Percentiles rank a stretch among this genome's conserved stretches.
phyloP scores from a whole-genome alignment of 2,329 filamentous ascomycete genomes.

The Penicillium sp. region DNA sequence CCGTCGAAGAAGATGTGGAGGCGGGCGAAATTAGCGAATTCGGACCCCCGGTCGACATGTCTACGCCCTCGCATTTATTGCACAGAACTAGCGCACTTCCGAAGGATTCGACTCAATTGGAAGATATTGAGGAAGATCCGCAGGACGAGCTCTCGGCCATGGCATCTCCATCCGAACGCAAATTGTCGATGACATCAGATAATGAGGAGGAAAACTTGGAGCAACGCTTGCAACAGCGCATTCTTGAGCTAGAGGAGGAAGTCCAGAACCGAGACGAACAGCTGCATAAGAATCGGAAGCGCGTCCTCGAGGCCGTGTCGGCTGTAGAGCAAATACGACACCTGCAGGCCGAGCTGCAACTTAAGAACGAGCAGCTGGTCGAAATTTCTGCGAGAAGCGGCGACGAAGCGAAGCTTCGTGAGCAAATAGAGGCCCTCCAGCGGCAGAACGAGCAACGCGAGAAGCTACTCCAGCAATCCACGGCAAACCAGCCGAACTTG shows the following conservation, averaged over 20 bases:
- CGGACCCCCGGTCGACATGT: constrained; percentile 46
- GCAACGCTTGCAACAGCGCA: constrained; percentile 32
- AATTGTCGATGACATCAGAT: constrained; percentile 20
- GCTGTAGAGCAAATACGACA: constrained; percentile 41
- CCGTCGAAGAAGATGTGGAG: constrained; percentile 33
- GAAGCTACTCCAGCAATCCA: constrained; percentile 26
- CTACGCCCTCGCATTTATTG: constrained; percentile 45
- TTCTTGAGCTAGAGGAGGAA: constrained; percentile 34
- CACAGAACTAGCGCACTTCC: constrained; percentile 28
- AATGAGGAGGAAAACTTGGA: constrained; percentile 19
- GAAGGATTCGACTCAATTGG: constrained; percentile 37
- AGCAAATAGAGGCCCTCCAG: constrained; percentile 32
- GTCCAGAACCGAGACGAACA: constrained; percentile 39
- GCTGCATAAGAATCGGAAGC: constrained; percentile 33
- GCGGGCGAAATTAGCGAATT: constrained; percentile 45
- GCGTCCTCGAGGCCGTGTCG: constrained; percentile 38
- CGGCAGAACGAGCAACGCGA: constrained; percentile 31
- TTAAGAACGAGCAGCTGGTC: constrained; percentile 31
- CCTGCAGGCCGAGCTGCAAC: constrained; percentile 41
- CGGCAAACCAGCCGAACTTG: constrained; percentile 22
- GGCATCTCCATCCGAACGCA: constrained; percentile 31
- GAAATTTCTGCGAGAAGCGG: constrained; percentile 27
- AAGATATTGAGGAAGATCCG: constrained; percentile 40
- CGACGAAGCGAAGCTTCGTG: constrained; percentile 29
- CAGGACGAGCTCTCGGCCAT: constrained; percentile 24